Conservation (phyloP, 257 asterid species). For the Craterostigma plantagineum region DNA sequence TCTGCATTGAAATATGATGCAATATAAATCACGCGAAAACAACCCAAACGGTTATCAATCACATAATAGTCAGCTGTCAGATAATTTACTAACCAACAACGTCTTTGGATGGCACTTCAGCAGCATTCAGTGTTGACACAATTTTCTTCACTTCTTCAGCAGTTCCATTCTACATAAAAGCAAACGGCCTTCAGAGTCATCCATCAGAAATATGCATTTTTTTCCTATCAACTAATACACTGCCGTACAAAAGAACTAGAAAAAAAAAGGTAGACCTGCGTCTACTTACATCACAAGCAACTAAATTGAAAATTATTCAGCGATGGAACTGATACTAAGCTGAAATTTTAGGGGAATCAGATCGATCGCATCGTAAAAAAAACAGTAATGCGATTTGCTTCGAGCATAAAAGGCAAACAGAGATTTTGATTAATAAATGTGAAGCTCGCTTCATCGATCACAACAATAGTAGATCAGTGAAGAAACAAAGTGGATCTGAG, state of each 20-base stretch:
- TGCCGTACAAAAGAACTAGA: too few species aligned
- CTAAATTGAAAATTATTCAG: neutral
- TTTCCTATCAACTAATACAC: neutral
- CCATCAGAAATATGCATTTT: neutral
- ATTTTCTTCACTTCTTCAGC: conserved; percentile 84
- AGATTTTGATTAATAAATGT: too few species aligned
- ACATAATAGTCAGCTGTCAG: neutral
- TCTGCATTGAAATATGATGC: conserved; percentile 26
- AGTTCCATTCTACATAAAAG: conserved; percentile 62
- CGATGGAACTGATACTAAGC: neutral
- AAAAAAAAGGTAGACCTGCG: neutral
- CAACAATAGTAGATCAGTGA: conserved; percentile 8
- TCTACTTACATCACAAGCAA: too few species aligned
- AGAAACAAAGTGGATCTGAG: neutral
- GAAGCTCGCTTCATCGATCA: conserved; percentile 4
- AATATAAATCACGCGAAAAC: neutral
- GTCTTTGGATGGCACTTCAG: conserved; percentile 67
- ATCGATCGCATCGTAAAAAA: neutral
- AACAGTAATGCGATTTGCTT: too few species aligned
- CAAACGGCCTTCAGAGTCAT: conserved; percentile 2
- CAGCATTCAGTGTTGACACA: conserved; percentile 59
- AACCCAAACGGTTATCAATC: neutral
- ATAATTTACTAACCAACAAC: conserved; percentile 65
- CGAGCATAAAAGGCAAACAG: neutral
- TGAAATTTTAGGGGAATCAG: neutral